Evolutionary conservation across 345 rosid species (phyloP), one percentile per base, ranked within the genome.

Genomic region (Acer negundo): DNA sequence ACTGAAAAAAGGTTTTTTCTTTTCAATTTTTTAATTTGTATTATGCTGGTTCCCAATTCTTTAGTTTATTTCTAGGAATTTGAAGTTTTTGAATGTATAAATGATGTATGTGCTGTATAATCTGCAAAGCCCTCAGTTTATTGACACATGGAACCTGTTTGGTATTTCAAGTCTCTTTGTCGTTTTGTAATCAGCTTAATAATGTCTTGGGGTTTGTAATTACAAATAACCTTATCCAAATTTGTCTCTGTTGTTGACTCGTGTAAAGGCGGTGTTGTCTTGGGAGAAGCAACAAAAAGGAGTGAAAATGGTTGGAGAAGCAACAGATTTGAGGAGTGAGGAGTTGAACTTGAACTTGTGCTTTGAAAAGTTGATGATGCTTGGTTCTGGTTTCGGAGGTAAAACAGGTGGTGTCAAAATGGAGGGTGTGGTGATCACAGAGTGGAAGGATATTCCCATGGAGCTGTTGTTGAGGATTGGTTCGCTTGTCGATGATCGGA

Each of bases 371-470:
- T 81, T 91, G 83, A 78, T 82, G 86, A 87, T 78, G 94, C 80
- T 24, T 73, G 82, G 77, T 8, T 65, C 74, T 69, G 83, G 44
- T 58, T 16, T 16, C 20, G 63, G 63, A 11, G 63, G 26, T 16
- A 62, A 49, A 9, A 23, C 24, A 4, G 72, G 23, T 28, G 68
- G 24, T 66, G 75, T 70, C 85, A 86, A 81, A 79, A 86, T 89
- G 90, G 93, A 88, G 65, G 90, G 86, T 35, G 70, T 74, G 68
- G 85, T 51, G 47, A 91, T 91, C 72, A 77, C 84, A 1, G 93
- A 91, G 74, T 95, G 99, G 98, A 91, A 88, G 82, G 98, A 95
- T 59, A 95, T 95, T 49, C 99, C 97, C 7, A 83, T 89, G 84
- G 99, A 95, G 87, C 88, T 95, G 26, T 74, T 95, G 72, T 76